Percentiles rank a stretch among this genome's conserved stretches.
Conservation (phyloP, 1,284 basidiomycete species). For the Apiotrichum laibachii region DNA sequence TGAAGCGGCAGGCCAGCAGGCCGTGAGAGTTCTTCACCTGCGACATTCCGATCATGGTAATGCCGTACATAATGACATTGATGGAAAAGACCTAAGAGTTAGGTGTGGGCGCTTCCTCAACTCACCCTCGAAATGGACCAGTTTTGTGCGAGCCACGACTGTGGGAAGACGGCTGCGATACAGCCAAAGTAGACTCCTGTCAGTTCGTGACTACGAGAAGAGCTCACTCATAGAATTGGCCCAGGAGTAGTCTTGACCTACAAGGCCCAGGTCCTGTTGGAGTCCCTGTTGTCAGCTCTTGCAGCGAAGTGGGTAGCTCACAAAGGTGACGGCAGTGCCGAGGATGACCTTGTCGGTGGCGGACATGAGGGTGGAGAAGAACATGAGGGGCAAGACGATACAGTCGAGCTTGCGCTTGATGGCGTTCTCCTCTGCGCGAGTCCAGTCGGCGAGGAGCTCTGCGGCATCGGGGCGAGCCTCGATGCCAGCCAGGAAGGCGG, state of each 20-base stretch:
- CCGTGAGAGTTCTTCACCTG: slow-evolving; percentile 14
- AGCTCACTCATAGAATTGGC: slow-evolving; percentile 23
- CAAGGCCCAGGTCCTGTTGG: slow-evolving; percentile 20
- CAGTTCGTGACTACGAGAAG: not conserved
- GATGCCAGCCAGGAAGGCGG: slow-evolving; percentile 25
- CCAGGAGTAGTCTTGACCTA: slow-evolving; percentile 33
- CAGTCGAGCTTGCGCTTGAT: slow-evolving; percentile 26
- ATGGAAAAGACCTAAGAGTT: slow-evolving; percentile 10
- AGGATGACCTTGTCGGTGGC: slow-evolving; percentile 29
- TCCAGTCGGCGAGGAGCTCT: slow-evolving; percentile 27
- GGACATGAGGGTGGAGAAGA: slow-evolving; percentile 9
- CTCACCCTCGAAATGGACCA: slow-evolving; percentile 7
- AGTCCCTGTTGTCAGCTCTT: slow-evolving; percentile 11
- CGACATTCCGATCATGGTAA: slow-evolving; percentile 19
- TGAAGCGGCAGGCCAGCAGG: slow-evolving; percentile 24
- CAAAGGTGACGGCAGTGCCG: slow-evolving; percentile 26
- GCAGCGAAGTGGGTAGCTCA: too few species aligned
- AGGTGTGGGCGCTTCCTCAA: too few species aligned
- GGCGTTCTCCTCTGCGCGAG: slow-evolving; percentile 25
- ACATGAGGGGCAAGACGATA: slow-evolving; percentile 24
- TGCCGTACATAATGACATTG: slow-evolving; percentile 20
- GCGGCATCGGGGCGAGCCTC: slow-evolving; percentile 22
- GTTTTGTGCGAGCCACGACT: slow-evolving; percentile 24
- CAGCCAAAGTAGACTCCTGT: slow-evolving; percentile 27
- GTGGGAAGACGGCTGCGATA: slow-evolving; percentile 24